These are phyloP conservation scores for Aspergillus jensenii DNA, from an alignment of 2,329 filamentous ascomycete species.

Conservation along the genomic window DNA sequence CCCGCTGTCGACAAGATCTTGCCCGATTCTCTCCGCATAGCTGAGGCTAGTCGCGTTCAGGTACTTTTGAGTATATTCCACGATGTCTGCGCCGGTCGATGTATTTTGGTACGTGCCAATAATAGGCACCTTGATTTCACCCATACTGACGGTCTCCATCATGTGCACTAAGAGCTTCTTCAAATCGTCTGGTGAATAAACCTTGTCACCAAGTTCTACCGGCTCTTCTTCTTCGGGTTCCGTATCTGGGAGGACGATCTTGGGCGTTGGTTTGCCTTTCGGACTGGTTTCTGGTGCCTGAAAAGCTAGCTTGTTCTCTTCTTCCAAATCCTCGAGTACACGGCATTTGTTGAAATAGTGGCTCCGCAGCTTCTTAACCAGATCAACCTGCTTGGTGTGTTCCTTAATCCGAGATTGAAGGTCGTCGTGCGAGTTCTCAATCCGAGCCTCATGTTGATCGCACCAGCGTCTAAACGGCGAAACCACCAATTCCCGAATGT, in stretches of 20 bases:
- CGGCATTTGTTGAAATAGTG: slow-evolving; percentile 99
- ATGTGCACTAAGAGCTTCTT: slow-evolving; percentile 88
- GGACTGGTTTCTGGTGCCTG: slow-evolving; percentile 77
- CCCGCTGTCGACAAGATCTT: slow-evolving; percentile 83
- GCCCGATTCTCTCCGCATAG: slow-evolving; percentile 91
- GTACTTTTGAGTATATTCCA: slow-evolving; percentile 88
- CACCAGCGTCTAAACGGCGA: slow-evolving; percentile 95
- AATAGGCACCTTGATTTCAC: slow-evolving; percentile 93
- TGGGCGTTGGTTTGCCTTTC: slow-evolving; percentile 56
- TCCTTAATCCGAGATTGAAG: slow-evolving; percentile 87
- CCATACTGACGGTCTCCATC: slow-evolving; percentile 80
- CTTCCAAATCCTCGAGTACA: slow-evolving; percentile 90
- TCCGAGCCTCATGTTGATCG: slow-evolving; percentile 85
- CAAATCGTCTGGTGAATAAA: slow-evolving; percentile 79
- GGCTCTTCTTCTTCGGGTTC: slow-evolving; percentile 73
- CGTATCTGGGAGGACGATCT: slow-evolving; percentile 81
- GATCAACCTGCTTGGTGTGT: slow-evolving; percentile 87
- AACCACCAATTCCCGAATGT: slow-evolving; percentile 93
- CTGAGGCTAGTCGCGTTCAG: slow-evolving; percentile 81
- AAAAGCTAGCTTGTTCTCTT: slow-evolving; percentile 98
- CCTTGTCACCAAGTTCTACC: slow-evolving; percentile 86
- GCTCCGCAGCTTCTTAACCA: slow-evolving; percentile 88
- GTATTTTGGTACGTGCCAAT: slow-evolving; percentile 93
- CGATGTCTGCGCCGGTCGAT: slow-evolving; percentile 86
- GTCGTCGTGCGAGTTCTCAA: slow-evolving; percentile 93